phyloP scores from a whole-genome alignment of 148 eudicot genomes.

The Fallopia convolvulus region DNA sequence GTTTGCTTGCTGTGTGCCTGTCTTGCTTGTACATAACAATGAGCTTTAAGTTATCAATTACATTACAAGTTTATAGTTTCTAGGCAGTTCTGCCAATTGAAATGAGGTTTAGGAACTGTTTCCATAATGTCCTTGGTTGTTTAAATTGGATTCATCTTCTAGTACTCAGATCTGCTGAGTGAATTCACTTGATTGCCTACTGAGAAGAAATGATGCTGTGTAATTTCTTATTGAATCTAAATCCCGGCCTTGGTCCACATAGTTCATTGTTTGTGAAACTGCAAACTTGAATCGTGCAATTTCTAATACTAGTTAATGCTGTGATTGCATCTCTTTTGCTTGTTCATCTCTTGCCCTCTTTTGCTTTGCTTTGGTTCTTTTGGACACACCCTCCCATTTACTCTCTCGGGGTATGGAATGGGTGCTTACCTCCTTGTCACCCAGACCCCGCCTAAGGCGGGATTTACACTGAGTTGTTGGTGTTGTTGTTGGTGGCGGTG shows the following conservation, averaged over 20 bases:
- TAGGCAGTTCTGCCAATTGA: no score
- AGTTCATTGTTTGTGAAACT: not conserved
- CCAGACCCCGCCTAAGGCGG: no score
- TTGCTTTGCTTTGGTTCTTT: no score
- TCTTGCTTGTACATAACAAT: not conserved
- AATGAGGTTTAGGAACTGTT: no score
- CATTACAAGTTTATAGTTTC: no score
- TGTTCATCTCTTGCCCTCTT: no score
- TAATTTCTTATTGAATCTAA: not conserved
- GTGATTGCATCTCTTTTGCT: not conserved
- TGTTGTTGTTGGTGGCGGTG: no score
- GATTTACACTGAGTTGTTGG: no score
- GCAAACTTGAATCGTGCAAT: not conserved
- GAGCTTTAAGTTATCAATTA: not conserved
- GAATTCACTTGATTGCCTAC: not conserved
- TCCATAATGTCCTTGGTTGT: no score
- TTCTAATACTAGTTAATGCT: not conserved
- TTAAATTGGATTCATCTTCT: not conserved
- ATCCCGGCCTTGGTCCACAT: not conserved
- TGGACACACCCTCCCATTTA: no score
- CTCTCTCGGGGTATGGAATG: no score
- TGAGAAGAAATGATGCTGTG: not conserved
- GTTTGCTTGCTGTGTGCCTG: not conserved
- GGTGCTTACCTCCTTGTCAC: no score
- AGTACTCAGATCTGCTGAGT: not conserved